Conservation (phyloP, 2,329 filamentous ascomycete species). For the Nigrospora osmanthi region DNA sequence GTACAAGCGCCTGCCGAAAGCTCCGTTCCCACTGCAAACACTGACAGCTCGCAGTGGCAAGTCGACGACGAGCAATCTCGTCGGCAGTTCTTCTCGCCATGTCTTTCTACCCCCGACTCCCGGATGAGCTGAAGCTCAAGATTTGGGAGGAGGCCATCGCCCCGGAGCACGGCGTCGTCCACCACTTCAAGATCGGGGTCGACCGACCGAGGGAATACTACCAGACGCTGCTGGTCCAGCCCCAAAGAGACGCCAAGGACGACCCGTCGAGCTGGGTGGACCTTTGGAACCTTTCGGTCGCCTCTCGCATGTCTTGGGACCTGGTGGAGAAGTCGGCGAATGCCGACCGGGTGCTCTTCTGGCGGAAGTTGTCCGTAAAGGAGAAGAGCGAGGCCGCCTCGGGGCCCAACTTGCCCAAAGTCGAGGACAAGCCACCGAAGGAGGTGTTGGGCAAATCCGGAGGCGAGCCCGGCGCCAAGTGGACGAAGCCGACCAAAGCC, state of each 20-base stretch:
- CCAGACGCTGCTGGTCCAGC: no score
- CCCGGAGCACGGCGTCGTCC: slow-evolving; percentile 4
- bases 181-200: slow-evolving; percentile 10
- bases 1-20: no score
- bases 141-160: slow-evolving; percentile 10
- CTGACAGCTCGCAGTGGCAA: no score
- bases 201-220: not conserved
- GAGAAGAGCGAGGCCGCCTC: not conserved
- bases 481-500: not conserved
- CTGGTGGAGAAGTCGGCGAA: not conserved
- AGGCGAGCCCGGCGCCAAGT: not conserved
- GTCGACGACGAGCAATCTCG: no score
- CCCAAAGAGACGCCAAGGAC: not conserved
- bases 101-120: slow-evolving; percentile 8
- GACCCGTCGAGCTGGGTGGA: not conserved
- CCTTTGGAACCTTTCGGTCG: not conserved
- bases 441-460: not conserved
- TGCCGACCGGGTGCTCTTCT: no score
- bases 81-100: not conserved
- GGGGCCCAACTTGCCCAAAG: not conserved
- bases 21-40: no score
- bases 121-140: slow-evolving; percentile 13
- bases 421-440: not conserved
- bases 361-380: no score
- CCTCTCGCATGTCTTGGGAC: not conserved